Percentiles rank a stretch among this genome's conserved stretches.
phyloP scores from a whole-genome alignment of 1,139 yeast genomes.

The Lodderomyces theae region DNA sequence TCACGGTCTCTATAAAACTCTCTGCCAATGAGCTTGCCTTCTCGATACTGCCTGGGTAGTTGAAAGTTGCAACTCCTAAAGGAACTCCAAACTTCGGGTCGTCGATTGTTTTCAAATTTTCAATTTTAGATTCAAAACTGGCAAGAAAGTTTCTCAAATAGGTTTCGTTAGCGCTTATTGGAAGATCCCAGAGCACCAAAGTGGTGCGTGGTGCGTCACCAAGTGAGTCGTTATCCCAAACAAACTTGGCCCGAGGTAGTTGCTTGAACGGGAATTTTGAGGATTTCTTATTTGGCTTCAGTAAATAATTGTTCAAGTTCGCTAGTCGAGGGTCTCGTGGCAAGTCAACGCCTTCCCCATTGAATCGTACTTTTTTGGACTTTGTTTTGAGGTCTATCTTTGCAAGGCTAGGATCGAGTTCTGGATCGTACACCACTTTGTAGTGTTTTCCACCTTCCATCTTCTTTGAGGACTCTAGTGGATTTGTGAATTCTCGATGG shows the following conservation, averaged over 20 bases:
- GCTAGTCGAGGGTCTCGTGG: slow-evolving; percentile 37
- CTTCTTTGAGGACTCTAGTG: neutral
- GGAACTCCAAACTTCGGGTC: slow-evolving; percentile 83
- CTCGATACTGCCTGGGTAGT: slow-evolving; percentile 59
- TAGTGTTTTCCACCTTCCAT: slow-evolving; percentile 27
- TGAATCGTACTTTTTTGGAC: slow-evolving; percentile 35
- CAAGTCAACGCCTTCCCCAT: slow-evolving; percentile 28
- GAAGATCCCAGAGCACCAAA: slow-evolving; percentile 66
- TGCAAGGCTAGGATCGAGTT: slow-evolving; percentile 28
- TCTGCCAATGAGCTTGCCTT: slow-evolving; percentile 49
- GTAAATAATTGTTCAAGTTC: slow-evolving; percentile 30
- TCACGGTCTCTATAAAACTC: slow-evolving; percentile 28
- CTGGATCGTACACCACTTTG: slow-evolving; percentile 60
- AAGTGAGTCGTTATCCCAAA: slow-evolving; percentile 66
- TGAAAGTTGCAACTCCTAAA: slow-evolving; percentile 66
- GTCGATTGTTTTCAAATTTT: slow-evolving; percentile 55
- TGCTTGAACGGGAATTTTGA: slow-evolving; percentile 46
- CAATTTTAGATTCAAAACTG: slow-evolving; percentile 53
- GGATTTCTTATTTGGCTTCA: slow-evolving; percentile 42
- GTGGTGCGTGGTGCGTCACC: slow-evolving; percentile 76
- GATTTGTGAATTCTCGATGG: slow-evolving; percentile 24
- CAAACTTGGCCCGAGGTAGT: slow-evolving; percentile 52
- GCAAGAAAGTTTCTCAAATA: slow-evolving; percentile 52
- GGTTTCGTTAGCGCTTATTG: slow-evolving; percentile 45
- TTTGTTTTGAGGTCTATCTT: slow-evolving; percentile 37